These are phyloP conservation scores for Epichloe elymi DNA, from an alignment of 2,329 filamentous ascomycete species.

Conservation along the genomic window DNA sequence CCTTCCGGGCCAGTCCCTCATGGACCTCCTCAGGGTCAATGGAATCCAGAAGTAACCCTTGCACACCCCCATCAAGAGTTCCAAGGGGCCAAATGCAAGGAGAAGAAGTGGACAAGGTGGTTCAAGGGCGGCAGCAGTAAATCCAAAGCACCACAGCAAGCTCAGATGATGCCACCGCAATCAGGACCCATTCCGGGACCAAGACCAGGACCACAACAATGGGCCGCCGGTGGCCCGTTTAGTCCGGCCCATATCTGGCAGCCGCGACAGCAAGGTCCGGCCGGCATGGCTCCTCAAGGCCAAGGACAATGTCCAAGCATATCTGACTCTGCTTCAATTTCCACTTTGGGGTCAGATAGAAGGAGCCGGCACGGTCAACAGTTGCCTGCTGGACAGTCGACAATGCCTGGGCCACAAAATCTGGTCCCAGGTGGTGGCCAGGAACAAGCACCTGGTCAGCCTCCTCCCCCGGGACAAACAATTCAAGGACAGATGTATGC, in stretches of 20 bases:
- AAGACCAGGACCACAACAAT: conserved; percentile 2
- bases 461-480: no score
- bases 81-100: conserved; percentile 10
- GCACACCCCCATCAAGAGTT: background rate
- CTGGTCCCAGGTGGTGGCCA: no score
- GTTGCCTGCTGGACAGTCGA: no score
- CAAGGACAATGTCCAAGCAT: background rate
- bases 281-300: background rate
- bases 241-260: conserved; percentile 4
- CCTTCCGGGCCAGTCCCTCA: background rate
- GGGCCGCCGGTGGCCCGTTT: conserved; percentile 1
- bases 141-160: conserved; percentile 1
- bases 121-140: conserved; percentile 12
- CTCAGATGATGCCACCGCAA: background rate
- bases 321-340: conserved; percentile 1
- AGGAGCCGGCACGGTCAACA: no score
- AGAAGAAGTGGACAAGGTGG: conserved; percentile 18
- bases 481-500: no score
- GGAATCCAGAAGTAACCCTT: background rate
- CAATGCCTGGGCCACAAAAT: no score
- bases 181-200: conserved; percentile 1
- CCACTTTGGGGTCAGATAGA: no score
- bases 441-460: no score
- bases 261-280: conserved; percentile 4
- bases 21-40: background rate